A percentile compares a stretch with the other conserved stretches of the same genome.
These are phyloP conservation scores for Eleusine indica DNA, from an alignment of 176 grass and related monocot genomes.

Conservation along the genomic window DNA sequence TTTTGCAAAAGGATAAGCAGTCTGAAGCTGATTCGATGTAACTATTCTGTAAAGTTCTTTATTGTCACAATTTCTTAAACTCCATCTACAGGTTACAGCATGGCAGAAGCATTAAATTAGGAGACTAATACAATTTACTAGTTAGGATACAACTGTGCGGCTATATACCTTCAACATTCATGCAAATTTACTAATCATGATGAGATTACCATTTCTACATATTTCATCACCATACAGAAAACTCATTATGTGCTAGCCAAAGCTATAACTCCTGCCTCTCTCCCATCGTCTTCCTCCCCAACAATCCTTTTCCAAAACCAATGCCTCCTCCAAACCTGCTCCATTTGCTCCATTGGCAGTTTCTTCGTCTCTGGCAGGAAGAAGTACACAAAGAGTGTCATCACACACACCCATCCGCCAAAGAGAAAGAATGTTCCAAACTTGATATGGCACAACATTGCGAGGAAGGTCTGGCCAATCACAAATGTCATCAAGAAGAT, in stretches of 20 bases:
- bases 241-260: conserved; percentile 22
- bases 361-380: conserved; percentile 83
- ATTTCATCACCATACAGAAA: background rate
- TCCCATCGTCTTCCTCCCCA: conserved; percentile 25
- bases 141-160: background rate
- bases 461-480: conserved; percentile 73
- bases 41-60: background rate
- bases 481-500: conserved; percentile 71
- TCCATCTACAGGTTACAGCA: background rate
- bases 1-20: background rate
- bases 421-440: conserved; percentile 80
- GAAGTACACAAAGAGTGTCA: conserved; percentile 72
- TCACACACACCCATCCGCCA: conserved; percentile 55
- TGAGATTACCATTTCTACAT: background rate
- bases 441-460: conserved; percentile 74
- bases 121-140: background rate
- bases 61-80: background rate
- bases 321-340: conserved; percentile 76
- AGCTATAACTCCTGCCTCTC: conserved; percentile 8
- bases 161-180: background rate
- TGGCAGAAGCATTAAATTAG: background rate
- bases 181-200: conserved; percentile 2
- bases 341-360: conserved; percentile 86
- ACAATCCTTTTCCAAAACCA: conserved; percentile 77
- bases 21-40: background rate